These are phyloP conservation scores for Phytophthora sansomeana DNA, from an alignment of 352 stramenopile genomes.

Conservation along the genomic window DNA sequence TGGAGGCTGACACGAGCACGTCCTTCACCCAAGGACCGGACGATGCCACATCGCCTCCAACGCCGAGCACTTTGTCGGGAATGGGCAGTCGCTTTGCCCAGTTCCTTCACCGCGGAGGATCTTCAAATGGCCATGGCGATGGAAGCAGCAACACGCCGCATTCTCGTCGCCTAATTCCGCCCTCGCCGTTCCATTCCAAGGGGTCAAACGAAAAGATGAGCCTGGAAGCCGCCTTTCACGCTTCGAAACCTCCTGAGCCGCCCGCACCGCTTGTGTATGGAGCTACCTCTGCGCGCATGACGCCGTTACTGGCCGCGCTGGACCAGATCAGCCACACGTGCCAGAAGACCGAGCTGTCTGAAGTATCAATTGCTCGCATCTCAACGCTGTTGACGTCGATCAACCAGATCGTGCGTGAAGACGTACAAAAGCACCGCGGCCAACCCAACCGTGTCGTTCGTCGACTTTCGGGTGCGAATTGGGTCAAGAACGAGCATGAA, in stretches of 20 bases:
- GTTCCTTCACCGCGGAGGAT: slow-evolving; percentile 41
- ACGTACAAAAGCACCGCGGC: slow-evolving; percentile 57
- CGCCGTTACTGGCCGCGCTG: slow-evolving; percentile 48
- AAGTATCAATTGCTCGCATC: slow-evolving; percentile 71
- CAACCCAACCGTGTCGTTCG: slow-evolving; percentile 51
- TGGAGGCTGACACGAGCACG: slow-evolving; percentile 31
- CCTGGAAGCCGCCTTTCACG: slow-evolving; percentile 35
- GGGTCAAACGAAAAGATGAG: slow-evolving; percentile 31
- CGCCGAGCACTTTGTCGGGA: slow-evolving; percentile 21
- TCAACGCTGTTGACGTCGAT: slow-evolving; percentile 72
- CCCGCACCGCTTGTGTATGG: slow-evolving; percentile 23
- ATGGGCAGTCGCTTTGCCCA: slow-evolving; percentile 42
- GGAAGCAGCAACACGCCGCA: slow-evolving; percentile 18
- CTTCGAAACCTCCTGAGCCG: slow-evolving; percentile 27
- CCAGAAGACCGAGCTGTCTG: slow-evolving; percentile 64
- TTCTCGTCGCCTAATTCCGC: slow-evolving; percentile 26
- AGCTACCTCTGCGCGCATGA: slow-evolving; percentile 44
- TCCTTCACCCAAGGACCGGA: slow-evolving; percentile 35
- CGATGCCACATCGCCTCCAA: slow-evolving; percentile 6
- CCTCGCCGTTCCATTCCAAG: slow-evolving; percentile 36
- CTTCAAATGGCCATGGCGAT: slow-evolving; percentile 12
- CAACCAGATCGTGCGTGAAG: slow-evolving; percentile 72
- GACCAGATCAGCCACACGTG: slow-evolving; percentile 64
- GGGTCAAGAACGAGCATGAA: slow-evolving; percentile 40
- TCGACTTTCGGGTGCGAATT: slow-evolving; percentile 45